These are phyloP conservation scores for Magnaporthiopsis rhizophila DNA, from an alignment of 2,329 filamentous ascomycete species.

Conservation along the genomic window DNA sequence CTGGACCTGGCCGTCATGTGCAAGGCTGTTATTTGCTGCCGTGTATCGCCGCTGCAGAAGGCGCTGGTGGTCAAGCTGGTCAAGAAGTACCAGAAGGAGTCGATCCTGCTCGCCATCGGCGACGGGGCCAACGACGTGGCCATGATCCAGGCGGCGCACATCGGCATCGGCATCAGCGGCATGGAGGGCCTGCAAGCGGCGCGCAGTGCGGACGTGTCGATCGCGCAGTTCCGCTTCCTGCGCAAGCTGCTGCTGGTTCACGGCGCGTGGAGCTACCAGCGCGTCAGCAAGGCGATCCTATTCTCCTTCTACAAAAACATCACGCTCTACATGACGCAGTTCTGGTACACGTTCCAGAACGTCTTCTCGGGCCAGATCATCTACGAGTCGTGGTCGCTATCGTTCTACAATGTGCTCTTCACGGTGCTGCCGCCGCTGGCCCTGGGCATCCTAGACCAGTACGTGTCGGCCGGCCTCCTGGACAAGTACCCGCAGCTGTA, in stretches of 20 bases:
- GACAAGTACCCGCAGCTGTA: conserved; percentile 97
- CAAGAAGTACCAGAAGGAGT: conserved; percentile 81
- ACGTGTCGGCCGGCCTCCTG: conserved; percentile 85
- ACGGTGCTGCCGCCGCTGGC: conserved; percentile 89
- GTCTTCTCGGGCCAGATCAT: conserved; percentile 96
- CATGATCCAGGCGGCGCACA: conserved; percentile 98
- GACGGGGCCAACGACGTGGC: conserved; percentile 99
- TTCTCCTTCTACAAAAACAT: conserved; percentile 99
- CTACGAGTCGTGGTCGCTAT: conserved; percentile 98
- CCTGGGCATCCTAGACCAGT: conserved; percentile 95
- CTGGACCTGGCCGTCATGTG: conserved; percentile 89
- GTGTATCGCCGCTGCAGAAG: conserved; percentile 95
- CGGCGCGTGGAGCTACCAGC: conserved; percentile 95
- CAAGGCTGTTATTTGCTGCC: conserved; percentile 97
- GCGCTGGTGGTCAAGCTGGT: conserved; percentile 96
- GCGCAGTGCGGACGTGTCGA: conserved; percentile 88
- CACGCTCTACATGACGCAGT: conserved; percentile 96
- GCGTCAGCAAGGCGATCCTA: conserved; percentile 91
- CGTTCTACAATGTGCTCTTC: conserved; percentile 98
- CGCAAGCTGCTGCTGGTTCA: conserved; percentile 92
- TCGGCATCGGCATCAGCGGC: conserved; percentile 95
- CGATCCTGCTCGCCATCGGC: conserved; percentile 89
- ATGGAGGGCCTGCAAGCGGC: conserved; percentile 95
- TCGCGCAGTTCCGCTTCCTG: conserved; percentile 91
- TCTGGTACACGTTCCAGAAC: conserved; percentile 99